phyloP scores from a whole-genome alignment of 176 grass and related monocot genomes.

The Avena sativa region DNA sequence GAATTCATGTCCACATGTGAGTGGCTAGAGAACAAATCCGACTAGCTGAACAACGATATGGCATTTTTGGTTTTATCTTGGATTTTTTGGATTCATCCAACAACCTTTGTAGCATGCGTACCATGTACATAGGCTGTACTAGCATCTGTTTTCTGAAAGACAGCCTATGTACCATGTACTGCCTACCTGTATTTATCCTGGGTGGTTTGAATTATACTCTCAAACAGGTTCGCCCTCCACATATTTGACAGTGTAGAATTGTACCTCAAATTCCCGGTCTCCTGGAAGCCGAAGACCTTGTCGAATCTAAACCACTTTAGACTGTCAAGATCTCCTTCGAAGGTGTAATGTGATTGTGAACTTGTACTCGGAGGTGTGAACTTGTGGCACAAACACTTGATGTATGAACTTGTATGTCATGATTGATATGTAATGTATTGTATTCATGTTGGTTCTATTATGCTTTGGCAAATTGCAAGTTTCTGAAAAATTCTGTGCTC shows the following conservation, averaged over 20 bases:
- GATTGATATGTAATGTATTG: too few species aligned
- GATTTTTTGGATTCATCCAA: slow-evolving; percentile 37
- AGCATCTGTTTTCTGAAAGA: background rate
- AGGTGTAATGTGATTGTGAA: too few species aligned
- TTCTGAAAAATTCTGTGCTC: too few species aligned
- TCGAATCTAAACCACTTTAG: too few species aligned
- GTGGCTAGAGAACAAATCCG: slow-evolving; percentile 40
- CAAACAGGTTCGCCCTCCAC: background rate
- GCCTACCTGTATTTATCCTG: background rate
- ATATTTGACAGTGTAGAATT: background rate
- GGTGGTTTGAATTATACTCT: background rate
- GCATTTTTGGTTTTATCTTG: background rate
- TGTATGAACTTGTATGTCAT: too few species aligned
- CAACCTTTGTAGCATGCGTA: background rate
- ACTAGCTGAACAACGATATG: background rate
- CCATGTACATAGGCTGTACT: background rate
- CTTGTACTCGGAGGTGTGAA: too few species aligned
- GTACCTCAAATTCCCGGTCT: background rate
- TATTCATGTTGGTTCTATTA: too few species aligned
- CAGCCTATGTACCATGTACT: slow-evolving; percentile 1
- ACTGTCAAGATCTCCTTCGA: too few species aligned
- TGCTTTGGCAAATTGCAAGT: too few species aligned
- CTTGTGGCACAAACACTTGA: too few species aligned
- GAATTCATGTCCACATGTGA: background rate
- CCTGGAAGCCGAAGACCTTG: too few species aligned